These are phyloP conservation scores for Hygrophila difformis DNA, from an alignment of 257 asterid genomes.

Conservation along the genomic window DNA sequence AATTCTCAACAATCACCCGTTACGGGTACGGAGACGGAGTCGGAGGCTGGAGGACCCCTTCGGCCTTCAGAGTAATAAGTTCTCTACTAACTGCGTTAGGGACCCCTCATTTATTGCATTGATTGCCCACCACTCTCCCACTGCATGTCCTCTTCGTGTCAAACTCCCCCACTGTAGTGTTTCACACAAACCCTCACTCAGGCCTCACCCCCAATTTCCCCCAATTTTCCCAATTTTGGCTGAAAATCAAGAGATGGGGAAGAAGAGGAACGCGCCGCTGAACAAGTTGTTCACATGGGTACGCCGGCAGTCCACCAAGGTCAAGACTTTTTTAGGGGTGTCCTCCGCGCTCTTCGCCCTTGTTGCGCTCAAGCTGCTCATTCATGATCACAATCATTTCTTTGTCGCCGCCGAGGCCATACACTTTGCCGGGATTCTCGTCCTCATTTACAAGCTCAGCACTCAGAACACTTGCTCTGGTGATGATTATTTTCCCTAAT, in stretches of 20 bases:
- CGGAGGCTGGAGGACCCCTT: no score
- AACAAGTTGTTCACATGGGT: conserved; percentile 62
- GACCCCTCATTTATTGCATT: conserved; percentile 18
- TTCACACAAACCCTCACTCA: neutral
- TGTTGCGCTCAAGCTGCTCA: conserved; percentile 51
- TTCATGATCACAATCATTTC: conserved; percentile 48
- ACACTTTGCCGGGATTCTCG: conserved; percentile 63
- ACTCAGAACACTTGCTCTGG: conserved; percentile 77
- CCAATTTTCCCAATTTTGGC: neutral
- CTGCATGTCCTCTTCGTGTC: conserved; percentile 40
- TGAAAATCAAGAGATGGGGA: conserved; percentile 41
- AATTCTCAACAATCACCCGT: conserved; percentile 10
- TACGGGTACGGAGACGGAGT: neutral
- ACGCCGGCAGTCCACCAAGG: conserved; percentile 69
- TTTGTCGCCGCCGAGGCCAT: conserved; percentile 53
- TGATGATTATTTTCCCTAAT: no score
- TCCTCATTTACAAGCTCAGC: conserved; percentile 70
- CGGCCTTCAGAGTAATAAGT: no score
- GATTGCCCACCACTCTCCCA: conserved; percentile 6
- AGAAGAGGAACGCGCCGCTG: conserved; percentile 52
- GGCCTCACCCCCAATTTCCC: neutral
- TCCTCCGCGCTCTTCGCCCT: conserved; percentile 24
- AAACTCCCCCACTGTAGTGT: neutral
- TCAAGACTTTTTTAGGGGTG: conserved; percentile 47
- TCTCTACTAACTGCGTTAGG: no score